Base-by-base conservation (phyloP, 192 early-diverging fungal genomes). In the Chytriomyces sp. region DNA sequence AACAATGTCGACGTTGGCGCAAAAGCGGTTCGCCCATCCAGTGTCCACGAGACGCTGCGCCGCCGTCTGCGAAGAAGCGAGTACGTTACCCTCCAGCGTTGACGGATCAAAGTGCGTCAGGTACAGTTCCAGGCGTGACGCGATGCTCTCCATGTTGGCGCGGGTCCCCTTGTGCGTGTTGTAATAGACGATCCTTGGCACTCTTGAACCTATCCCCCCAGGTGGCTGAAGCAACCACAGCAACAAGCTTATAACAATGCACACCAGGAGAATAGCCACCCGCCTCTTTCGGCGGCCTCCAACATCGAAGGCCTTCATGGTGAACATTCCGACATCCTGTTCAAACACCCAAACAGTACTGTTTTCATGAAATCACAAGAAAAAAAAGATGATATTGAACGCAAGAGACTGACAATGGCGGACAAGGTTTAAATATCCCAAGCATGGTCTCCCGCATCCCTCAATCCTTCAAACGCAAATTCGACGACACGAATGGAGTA, bases 401-500 rank as follows among this genome's bases (percentile, higher is more conserved):
- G n/a, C n/a, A n/a, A n/a, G n/a, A n/a, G n/a, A n/a, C n/a, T n/a
- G n/a, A n/a, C n/a, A n/a, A n/a, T n/a, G n/a, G n/a, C n/a, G n/a
- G n/a, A n/a, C 41, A 17, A 56, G 22, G 30, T 6, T 61, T 36
- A 61, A 36, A 61, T 61, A 61, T 61, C 59, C 59, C 59, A 61
- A 37, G 59, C 59, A 36, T 30, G 12, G 34, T 75, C 77, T 19
- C 74, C 72, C 17, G 17, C 53, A 52, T 71, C 32, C 34, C 72
- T 60, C 30, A 78, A 69, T 32, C 75, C 77, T 37, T 75, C 66
- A 58, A 78, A 76, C 1, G 72, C 78, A 76, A 81, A 83, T 54
- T 69, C 55, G 7, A 78, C 78, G 10, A 79, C 80, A 3, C 65
- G 41, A 10, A 60, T 54, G 4, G 73, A 69, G 68, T 86, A 86